Evolutionary conservation across 352 stramenopile genomes (phyloP).

Genomic region (Pythium brachiatum): DNA sequence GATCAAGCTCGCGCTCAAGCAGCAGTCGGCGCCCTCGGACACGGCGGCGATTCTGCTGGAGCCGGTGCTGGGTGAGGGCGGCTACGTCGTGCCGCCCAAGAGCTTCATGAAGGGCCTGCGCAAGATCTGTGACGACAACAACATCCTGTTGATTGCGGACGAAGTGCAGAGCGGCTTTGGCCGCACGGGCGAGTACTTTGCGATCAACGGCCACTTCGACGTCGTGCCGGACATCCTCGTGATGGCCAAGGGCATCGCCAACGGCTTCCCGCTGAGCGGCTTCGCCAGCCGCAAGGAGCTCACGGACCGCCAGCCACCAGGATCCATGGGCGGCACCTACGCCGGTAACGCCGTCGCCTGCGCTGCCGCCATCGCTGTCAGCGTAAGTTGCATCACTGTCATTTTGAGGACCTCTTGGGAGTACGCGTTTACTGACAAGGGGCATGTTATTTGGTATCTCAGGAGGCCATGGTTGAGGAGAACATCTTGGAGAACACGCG

Average conservation of each 20-base stretch:
- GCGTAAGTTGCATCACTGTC: slow-evolving; percentile 6
- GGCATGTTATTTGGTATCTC: background rate
- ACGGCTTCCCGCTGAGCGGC: slow-evolving; percentile 89
- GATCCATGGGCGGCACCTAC: slow-evolving; percentile 93
- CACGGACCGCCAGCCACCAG: slow-evolving; percentile 71
- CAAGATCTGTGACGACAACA: slow-evolving; percentile 88
- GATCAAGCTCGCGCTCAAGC: slow-evolving; percentile 86
- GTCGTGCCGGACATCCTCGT: slow-evolving; percentile 90
- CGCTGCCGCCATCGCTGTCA: slow-evolving; percentile 86
- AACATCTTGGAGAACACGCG: slow-evolving; percentile 85
- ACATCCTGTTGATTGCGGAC: slow-evolving; percentile 93
- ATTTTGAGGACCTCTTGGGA: background rate
- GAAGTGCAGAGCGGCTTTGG: slow-evolving; percentile 92
- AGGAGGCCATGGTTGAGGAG: slow-evolving; percentile 89
- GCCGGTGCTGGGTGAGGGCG: slow-evolving; percentile 89
- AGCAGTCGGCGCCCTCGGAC: slow-evolving; percentile 85
- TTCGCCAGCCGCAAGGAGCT: slow-evolving; percentile 89
- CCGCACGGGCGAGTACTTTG: slow-evolving; percentile 86
- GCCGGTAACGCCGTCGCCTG: slow-evolving; percentile 91
- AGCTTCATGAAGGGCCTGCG: slow-evolving; percentile 91
- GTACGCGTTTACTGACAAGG: slow-evolving; percentile 3
- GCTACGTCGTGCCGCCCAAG: slow-evolving; percentile 89
- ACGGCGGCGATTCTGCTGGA: slow-evolving; percentile 92
- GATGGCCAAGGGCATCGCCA: slow-evolving; percentile 93
- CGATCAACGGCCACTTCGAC: slow-evolving; percentile 81